These are phyloP conservation scores for Stephanodiscus triporus DNA, from an alignment of 108 stramenopile species.

Conservation along the genomic window DNA sequence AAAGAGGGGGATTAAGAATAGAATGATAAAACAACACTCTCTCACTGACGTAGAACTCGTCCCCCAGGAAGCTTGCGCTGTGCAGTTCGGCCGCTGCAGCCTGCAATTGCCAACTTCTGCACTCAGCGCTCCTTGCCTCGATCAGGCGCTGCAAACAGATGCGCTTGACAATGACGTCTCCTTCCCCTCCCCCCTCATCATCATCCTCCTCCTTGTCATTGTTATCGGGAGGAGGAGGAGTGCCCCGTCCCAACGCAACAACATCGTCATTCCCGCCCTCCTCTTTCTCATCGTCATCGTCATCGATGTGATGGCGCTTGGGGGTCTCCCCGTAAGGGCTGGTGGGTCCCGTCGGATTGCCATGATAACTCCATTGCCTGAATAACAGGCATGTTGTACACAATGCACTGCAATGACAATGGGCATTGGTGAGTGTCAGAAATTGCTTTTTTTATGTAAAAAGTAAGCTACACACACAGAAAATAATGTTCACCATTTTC, in stretches of 20 bases:
- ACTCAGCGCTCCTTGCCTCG: conserved; percentile 31
- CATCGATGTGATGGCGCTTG: too few relatives aligned
- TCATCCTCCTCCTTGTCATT: conserved; percentile 22
- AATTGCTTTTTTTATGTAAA: too few relatives aligned
- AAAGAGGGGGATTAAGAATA: background rate
- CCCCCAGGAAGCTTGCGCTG: conserved; percentile 37
- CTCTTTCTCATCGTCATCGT: conserved; percentile 31
- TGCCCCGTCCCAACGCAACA: too few relatives aligned
- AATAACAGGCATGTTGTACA: too few relatives aligned
- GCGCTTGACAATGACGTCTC: background rate
- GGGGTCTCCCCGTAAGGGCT: too few relatives aligned
- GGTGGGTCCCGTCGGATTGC: too few relatives aligned
- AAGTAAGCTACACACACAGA: too few relatives aligned
- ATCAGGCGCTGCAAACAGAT: conserved; percentile 25
- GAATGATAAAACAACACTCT: too few relatives aligned
- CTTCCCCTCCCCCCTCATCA: background rate
- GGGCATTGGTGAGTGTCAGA: too few relatives aligned
- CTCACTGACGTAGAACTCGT: conserved; percentile 46
- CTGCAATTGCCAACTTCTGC: conserved; percentile 32
- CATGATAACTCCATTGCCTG: too few relatives aligned
- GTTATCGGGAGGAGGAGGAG: conserved; percentile 3
- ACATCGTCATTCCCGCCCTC: background rate
- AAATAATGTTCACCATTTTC: too few relatives aligned
- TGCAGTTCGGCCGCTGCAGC: conserved; percentile 46
- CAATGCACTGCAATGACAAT: too few relatives aligned